Conservation (phyloP, 2,329 filamentous ascomycete genomes). For the Colletotrichum abscissum region DNA sequence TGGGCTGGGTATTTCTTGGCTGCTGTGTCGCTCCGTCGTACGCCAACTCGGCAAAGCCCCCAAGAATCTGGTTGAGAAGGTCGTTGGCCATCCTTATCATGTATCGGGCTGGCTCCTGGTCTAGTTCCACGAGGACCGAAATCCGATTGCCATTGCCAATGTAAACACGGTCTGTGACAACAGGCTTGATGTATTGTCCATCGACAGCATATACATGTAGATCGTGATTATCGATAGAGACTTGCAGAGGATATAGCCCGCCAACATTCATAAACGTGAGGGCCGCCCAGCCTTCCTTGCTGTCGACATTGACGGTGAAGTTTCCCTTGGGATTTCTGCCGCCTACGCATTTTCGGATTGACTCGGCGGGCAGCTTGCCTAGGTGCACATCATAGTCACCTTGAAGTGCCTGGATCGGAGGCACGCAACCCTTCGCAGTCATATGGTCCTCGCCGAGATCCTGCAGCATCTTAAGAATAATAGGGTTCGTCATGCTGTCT, state of each 20-base stretch:
- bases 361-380: neutral
- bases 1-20: neutral
- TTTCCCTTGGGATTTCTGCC: neutral
- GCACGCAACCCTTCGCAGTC: slow-evolving; percentile 11
- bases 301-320: slow-evolving; percentile 1
- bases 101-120: slow-evolving; percentile 49
- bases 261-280: slow-evolving; percentile 4
- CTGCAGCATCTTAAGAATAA: slow-evolving; percentile 10
- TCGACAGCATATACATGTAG: slow-evolving; percentile 57
- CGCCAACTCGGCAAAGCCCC: slow-evolving; percentile 1
- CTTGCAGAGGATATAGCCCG: slow-evolving; percentile 24
- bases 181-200: slow-evolving; percentile 53
- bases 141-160: slow-evolving; percentile 52
- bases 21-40: neutral
- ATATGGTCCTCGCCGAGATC: slow-evolving; percentile 17
- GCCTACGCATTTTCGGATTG: neutral
- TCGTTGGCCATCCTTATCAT: slow-evolving; percentile 43
- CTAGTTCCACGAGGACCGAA: slow-evolving; percentile 53
- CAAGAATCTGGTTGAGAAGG: slow-evolving; percentile 11
- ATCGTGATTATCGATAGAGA: slow-evolving; percentile 55
- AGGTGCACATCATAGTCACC: slow-evolving; percentile 2
- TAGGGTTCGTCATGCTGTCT: slow-evolving; percentile 4
- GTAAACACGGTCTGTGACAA: slow-evolving; percentile 23
- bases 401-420: slow-evolving; percentile 1
- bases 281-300: neutral